A percentile compares a stretch with the other conserved stretches of the same genome.
These are phyloP conservation scores for Thelonectria blattea DNA, from an alignment of 2,329 filamentous ascomycete species.

Conservation along the genomic window DNA sequence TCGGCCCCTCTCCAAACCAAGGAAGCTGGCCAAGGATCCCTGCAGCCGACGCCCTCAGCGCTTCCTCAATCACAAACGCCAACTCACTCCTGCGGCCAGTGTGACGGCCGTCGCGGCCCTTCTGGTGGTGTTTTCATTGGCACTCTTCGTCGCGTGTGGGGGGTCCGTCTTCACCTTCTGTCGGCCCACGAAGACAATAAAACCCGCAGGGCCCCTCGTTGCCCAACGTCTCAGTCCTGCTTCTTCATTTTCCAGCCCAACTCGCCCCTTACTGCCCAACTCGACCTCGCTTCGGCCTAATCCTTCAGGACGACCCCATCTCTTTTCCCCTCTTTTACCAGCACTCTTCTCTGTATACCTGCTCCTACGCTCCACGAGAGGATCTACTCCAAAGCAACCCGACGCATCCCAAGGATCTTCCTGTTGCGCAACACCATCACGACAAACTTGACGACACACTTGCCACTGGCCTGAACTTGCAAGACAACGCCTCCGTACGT, in stretches of 20 bases:
- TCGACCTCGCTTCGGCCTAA: constrained; percentile 31
- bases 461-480: constrained; percentile 37
- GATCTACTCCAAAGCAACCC: constrained; percentile 31
- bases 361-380: constrained; percentile 26
- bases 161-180: constrained; percentile 30
- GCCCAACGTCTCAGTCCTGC: constrained; percentile 44
- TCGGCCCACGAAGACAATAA: constrained; percentile 50
- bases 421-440: constrained; percentile 39
- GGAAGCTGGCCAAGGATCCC: constrained; percentile 47
- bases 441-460: constrained; percentile 34
- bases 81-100: constrained; percentile 56
- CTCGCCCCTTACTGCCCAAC: constrained; percentile 48
- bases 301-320: constrained; percentile 35
- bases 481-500: constrained; percentile 38
- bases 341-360: constrained; percentile 26
- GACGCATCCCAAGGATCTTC: constrained; percentile 36
- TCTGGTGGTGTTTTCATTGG: constrained; percentile 35
- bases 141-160: constrained; percentile 33
- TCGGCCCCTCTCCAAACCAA: constrained; percentile 45
- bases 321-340: constrained; percentile 32
- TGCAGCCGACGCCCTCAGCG: constrained; percentile 39
- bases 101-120: constrained; percentile 46
- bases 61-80: constrained; percentile 46
- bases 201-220: constrained; percentile 56
- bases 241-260: constrained; percentile 47